Evolutionary conservation across 1,139 yeast genomes (phyloP).

Genomic region (Taphrina flavorubra): DNA sequence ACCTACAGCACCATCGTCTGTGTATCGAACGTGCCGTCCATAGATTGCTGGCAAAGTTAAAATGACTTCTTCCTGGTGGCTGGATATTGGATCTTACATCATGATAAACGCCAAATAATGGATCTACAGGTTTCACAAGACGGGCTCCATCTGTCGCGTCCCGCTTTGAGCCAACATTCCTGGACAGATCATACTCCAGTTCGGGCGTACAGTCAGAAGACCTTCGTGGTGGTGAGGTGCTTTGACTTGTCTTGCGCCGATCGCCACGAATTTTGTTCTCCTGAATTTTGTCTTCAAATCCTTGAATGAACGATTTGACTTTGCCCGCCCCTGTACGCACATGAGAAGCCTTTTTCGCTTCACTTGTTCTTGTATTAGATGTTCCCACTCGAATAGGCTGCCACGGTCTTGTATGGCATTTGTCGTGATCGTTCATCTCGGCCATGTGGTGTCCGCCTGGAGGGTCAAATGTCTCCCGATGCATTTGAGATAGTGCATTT

Average conservation of each 20-base stretch:
- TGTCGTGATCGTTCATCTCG: neutral
- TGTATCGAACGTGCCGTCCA: constrained; percentile 10
- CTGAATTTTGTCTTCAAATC: constrained; percentile 15
- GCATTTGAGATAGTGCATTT: neutral
- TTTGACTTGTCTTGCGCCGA: neutral
- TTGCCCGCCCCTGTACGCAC: neutral
- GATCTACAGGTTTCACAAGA: constrained; percentile 6
- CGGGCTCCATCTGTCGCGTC: neutral
- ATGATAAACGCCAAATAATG: constrained; percentile 7
- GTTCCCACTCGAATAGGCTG: neutral
- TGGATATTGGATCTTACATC: constrained; percentile 4
- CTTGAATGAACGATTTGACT: constrained; percentile 11
- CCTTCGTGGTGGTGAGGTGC: constrained; percentile 3
- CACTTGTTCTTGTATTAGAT: neutral
- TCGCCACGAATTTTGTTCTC: constrained; percentile 19
- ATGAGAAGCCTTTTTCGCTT: neutral
- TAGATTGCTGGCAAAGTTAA: constrained; percentile 1
- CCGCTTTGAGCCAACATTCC: neutral
- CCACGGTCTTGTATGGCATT: neutral
- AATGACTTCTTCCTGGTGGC: neutral
- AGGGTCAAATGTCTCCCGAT: neutral
- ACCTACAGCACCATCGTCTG: constrained; percentile 1
- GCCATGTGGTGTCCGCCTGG: neutral
- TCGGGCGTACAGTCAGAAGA: neutral
- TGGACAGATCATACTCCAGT: no score